Base-by-base conservation (phyloP, 495 filamentous ascomycete species). In the Platismatia glauca region DNA sequence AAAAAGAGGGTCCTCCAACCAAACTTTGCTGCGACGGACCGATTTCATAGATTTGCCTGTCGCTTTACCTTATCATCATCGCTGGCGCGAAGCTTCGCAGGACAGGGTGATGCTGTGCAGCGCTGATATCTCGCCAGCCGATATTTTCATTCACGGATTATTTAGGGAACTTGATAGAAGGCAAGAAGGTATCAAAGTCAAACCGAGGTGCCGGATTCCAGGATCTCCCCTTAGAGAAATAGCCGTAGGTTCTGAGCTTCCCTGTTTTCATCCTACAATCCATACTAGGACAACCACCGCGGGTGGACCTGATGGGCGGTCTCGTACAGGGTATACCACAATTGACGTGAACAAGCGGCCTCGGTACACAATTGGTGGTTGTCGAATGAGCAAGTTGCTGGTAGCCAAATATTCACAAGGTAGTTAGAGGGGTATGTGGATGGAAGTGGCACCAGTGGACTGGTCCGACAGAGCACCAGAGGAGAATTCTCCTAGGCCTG, bases 401-500 rank as follows among this genome's bases (percentile, higher is more conserved):
- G 37, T 15, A 39, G 37, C 13, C 5, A 12, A 39, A 11, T 39
- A 39, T 3, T 39, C 9, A 20, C 3, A 18, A 18, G 39, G 7
- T 16, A 7, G 15, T 2, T 20, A 41, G 39, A 41, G 39, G 39
- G 39, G 39, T 20, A 41, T 41, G 15, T 41, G n/a, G 41, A 44
- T 44, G 39, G 39, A 20, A 20, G 13, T 13, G 39, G 16, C 15
- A 2, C 8, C 9, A 43, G 15, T 8, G 41, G 41, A 22, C 41
- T 44, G 41, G 20, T 7, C 7, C 22, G 41, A 44, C 22, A 34
- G 4, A 33, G 39, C 13, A 22, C 12, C 15, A 35, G 11, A 12
- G 11, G 48, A 44, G 24, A 60, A 60, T n/a, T 60, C 33, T 60
- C 58, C 44, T 52, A 50, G 43, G 31, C 44, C 58, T 46, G 46